Evolutionary conservation across 169 alveolate species (phyloP), one percentile per base, ranked within the genome.

Genomic region (Plasmodium fragile): DNA sequence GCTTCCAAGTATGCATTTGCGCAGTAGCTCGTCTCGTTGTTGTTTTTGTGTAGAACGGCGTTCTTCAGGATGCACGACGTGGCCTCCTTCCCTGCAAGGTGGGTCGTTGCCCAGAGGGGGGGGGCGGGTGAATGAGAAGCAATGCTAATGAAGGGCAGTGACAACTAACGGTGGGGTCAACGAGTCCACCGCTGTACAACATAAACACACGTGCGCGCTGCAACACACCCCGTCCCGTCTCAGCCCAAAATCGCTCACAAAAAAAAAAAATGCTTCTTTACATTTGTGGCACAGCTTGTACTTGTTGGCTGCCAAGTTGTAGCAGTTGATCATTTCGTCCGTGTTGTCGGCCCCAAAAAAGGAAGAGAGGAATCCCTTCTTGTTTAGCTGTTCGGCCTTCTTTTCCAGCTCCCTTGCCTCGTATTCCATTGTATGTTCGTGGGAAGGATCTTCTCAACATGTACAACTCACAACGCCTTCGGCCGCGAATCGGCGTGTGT

Each of bases 1-100:
- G 93, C 93, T 34, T 84, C 93, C 55, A 84, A 49, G 80, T 84
- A 84, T 1, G 93, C 93, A 53, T 84, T 84, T n/a, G 93, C 93
- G 30, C 93, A 84, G 69, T 84, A 84, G 30, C 93, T 84, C 10
- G 93, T 84, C 43, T 84, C 93, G 6, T 72, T 84, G 70, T 84
- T 84, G 7, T 73, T 84, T 84, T 41, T 84, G 69, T 84, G 83
- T 69, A 84, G 69, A 1, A 49, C 5, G 16, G 93, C 93, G 45
- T 84, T 84, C 78, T 84, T 84, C 52, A 84, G 80, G 65, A 84
- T 84, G 41, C 93, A 84, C 3, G 79, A n/a, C 16, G 81, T 49
- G 36, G 93, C 93, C 65, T 84, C 93, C 43, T 84, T 84, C 93
- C 93, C 93, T 84, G 43, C 36, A 71, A 70, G 32, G 34, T 41